phyloP scores from a whole-genome alignment of 2,329 filamentous ascomycete species.

The Polytolypa hystricis region DNA sequence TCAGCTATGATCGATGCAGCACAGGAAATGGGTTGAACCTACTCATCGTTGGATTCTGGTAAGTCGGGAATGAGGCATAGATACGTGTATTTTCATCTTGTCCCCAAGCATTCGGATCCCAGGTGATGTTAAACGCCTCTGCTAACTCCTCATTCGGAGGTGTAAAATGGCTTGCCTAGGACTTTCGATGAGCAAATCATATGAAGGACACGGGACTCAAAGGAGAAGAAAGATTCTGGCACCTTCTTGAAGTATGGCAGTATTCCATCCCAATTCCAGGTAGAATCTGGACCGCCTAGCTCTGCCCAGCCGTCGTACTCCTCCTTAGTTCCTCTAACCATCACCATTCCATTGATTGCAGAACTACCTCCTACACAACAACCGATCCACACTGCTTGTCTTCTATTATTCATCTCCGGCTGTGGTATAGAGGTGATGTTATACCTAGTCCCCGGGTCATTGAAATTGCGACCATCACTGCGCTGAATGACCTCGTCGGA shows the following conservation, averaged over 20 bases:
- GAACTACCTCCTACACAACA: conserved; percentile 19
- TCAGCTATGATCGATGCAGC: background rate
- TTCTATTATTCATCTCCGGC: background rate
- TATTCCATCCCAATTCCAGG: conserved; percentile 1
- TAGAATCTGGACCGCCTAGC: conserved; percentile 7
- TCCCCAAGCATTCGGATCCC: background rate
- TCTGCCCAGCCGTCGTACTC: conserved; percentile 23
- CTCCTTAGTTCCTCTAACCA: conserved; percentile 13
- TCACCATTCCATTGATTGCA: conserved; percentile 21
- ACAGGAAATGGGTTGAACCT: background rate
- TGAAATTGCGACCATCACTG: background rate
- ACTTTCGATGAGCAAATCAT: background rate
- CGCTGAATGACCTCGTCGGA: conserved; percentile 1
- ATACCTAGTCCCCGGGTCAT: background rate
- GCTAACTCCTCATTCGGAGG: background rate
- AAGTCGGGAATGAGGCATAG: background rate
- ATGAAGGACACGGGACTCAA: background rate
- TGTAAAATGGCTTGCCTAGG: conserved; percentile 1
- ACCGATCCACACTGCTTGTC: background rate
- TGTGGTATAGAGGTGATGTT: background rate
- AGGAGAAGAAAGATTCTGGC: background rate
- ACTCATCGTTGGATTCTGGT: background rate
- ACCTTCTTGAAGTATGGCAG: conserved; percentile 3
- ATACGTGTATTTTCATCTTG: background rate
- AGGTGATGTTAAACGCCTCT: conserved; percentile 1